phyloP scores from a whole-genome alignment of 2,329 filamentous ascomycete species.

The Xylaria polymorpha region DNA sequence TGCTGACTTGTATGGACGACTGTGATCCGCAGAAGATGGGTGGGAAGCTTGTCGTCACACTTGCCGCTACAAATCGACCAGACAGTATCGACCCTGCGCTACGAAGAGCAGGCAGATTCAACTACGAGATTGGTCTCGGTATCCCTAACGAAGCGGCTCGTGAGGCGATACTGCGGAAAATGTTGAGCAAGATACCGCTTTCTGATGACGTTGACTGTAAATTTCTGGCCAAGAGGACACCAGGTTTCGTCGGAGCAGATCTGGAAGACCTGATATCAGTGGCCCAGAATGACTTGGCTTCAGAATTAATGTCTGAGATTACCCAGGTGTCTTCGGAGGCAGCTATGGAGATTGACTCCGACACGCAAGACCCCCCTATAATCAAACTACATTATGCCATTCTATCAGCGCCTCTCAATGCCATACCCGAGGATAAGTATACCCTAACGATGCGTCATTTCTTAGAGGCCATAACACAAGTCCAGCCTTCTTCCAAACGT shows the following conservation, averaged over 20 bases:
- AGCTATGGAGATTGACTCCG: slow-evolving; percentile 44
- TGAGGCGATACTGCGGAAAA: slow-evolving; percentile 79
- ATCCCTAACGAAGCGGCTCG: slow-evolving; percentile 84
- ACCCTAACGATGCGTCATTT: slow-evolving; percentile 71
- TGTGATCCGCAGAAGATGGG: slow-evolving; percentile 77
- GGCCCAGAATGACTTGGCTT: slow-evolving; percentile 55
- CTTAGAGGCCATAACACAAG: slow-evolving; percentile 75
- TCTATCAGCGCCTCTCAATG: slow-evolving; percentile 39
- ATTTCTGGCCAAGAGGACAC: slow-evolving; percentile 82
- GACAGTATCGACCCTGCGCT: slow-evolving; percentile 86
- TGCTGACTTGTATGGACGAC: slow-evolving; percentile 88
- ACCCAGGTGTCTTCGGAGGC: slow-evolving; percentile 39
- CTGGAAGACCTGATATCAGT: slow-evolving; percentile 71
- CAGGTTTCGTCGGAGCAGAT: slow-evolving; percentile 94
- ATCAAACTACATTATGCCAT: slow-evolving; percentile 43
- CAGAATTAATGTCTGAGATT: slow-evolving; percentile 48
- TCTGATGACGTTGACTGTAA: slow-evolving; percentile 78
- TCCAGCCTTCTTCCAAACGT: slow-evolving; percentile 84
- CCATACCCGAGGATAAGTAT: slow-evolving; percentile 42
- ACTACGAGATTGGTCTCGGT: slow-evolving; percentile 85
- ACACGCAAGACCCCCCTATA: slow-evolving; percentile 26
- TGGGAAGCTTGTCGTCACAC: slow-evolving; percentile 82
- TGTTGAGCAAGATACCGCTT: slow-evolving; percentile 74
- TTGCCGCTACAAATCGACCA: slow-evolving; percentile 90
- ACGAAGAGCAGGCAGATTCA: slow-evolving; percentile 79